Evolutionary conservation across 306 rosid genomes (phyloP).

Genomic region (Medicago ruthenica): DNA sequence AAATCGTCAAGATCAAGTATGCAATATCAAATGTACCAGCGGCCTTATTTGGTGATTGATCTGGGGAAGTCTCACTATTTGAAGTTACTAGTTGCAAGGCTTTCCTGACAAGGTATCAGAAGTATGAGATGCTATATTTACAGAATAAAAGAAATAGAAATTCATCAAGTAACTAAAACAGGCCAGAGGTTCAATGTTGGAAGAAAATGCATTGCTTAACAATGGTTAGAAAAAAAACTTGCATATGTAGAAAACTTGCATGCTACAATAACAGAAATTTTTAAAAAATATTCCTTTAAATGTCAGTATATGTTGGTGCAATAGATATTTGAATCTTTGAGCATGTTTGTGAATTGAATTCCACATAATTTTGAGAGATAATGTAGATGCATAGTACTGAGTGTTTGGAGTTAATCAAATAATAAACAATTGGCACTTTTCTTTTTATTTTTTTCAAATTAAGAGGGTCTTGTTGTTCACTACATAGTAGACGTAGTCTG

Average conservation of each 20-base stretch:
- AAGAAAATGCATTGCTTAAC: neutral
- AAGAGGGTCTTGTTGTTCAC: neutral
- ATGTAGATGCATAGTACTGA: neutral
- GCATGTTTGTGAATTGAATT: conserved; percentile 1
- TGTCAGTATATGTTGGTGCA: neutral
- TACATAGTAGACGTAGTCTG: conserved; percentile 10
- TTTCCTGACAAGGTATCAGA: conserved; percentile 66
- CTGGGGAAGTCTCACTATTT: conserved; percentile 51
- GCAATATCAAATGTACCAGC: conserved; percentile 62
- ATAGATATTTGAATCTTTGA: neutral
- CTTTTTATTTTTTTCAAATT: too few species aligned
- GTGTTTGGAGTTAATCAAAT: conserved; percentile 5
- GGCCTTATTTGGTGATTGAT: conserved; percentile 46
- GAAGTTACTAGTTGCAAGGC: conserved; percentile 60
- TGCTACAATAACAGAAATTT: neutral
- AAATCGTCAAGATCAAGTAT: conserved; percentile 70
- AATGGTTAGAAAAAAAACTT: neutral
- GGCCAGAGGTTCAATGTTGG: conserved; percentile 29
- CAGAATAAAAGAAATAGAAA: conserved; percentile 15
- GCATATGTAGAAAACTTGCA: too few species aligned
- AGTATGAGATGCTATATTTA: conserved; percentile 30
- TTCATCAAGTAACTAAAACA: conserved; percentile 32
- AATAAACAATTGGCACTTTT: neutral
- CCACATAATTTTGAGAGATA: conserved; percentile 1
- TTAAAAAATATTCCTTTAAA: neutral